Base-by-base conservation (phyloP, 129 eudicot genomes). In the Flaveria bidentis region DNA sequence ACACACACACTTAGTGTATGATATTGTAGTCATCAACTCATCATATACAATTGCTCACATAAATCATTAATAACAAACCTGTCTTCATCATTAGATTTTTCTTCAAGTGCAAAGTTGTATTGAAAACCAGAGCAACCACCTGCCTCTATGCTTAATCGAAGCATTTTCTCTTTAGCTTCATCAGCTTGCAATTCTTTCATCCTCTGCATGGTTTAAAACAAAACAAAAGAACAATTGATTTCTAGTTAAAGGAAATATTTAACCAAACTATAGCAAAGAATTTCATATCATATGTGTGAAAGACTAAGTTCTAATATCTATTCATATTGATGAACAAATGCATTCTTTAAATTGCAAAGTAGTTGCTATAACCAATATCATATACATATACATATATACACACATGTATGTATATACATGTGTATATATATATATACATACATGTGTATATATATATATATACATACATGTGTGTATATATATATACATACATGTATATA, bases 91-190 rank as follows among this genome's bases (percentile, higher is more conserved):
- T 83, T 85, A 71, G 89, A 78, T 77, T 87, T 91, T 69, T 95
- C 94, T 71, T 95, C 99, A 69, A 95, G 95, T 22, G 85, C 67
- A 42, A 95, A 95, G 60, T 87, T 90, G 84, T 95, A 95, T 30
- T 95, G 99, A 80, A 95, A 95, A 6, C 99, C 99, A 39, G 99
- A 95, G 77, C 99, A 95, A 51, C 99, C 99, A 61, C 99, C 99
- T 69, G 99, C 97, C 75, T 95, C 99, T 77, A 95, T 90, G 68
- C 99, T 89, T 81, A 95, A 76, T 5, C 99, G 97, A 81, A 95
- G 92, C 88, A 91, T 49, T 79, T 89, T 95, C 75, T 72, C 88
- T 57, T 84, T 84, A 41, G 82, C 84, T 77, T 95, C 99, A 33
- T 75, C 89, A 41, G 87, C 84, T 84, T 95, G 99, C 79, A 95